These are phyloP conservation scores for Physaria fendleri DNA, from an alignment of 345 rosid species.

Conservation along the genomic window DNA sequence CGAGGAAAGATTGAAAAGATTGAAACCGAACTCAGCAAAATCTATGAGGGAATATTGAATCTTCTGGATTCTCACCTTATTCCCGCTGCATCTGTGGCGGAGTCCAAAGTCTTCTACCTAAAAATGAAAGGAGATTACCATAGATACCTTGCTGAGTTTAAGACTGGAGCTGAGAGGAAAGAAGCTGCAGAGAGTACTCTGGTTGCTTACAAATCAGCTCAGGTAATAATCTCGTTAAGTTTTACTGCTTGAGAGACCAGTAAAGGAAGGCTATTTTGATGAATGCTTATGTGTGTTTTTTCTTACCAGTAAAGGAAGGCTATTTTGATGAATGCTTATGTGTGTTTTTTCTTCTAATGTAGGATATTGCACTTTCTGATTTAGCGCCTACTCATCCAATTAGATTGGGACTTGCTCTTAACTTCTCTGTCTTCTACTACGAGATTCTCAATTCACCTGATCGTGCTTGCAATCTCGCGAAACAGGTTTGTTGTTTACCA, in stretches of 20 bases:
- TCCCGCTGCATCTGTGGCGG: constrained; percentile 79
- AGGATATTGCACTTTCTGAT: constrained; percentile 95
- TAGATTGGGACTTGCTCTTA: constrained; percentile 94
- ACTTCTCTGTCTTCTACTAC: constrained; percentile 97
- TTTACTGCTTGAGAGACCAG: background rate
- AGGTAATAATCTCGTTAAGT: constrained; percentile 36
- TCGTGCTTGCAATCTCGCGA: constrained; percentile 95
- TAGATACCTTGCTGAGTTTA: constrained; percentile 98
- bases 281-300: background rate
- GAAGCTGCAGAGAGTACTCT: constrained; percentile 97
- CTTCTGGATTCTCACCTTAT: constrained; percentile 86
- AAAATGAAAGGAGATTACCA: constrained; percentile 99
- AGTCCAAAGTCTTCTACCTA: constrained; percentile 94
- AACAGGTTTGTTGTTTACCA: constrained; percentile 50
- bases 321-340: background rate
- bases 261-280: background rate
- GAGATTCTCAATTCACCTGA: constrained; percentile 99
- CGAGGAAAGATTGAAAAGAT: constrained; percentile 89
- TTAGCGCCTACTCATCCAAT: constrained; percentile 98
- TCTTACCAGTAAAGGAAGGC: background rate
- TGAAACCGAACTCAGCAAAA: constrained; percentile 82
- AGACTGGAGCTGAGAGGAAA: constrained; percentile 91
- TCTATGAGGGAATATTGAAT: constrained; percentile 81
- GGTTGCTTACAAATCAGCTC: constrained; percentile 95
- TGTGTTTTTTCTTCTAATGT: background rate